These are phyloP conservation scores for Gastrolobium bilobum DNA, from an alignment of 306 rosid species.

Conservation along the genomic window DNA sequence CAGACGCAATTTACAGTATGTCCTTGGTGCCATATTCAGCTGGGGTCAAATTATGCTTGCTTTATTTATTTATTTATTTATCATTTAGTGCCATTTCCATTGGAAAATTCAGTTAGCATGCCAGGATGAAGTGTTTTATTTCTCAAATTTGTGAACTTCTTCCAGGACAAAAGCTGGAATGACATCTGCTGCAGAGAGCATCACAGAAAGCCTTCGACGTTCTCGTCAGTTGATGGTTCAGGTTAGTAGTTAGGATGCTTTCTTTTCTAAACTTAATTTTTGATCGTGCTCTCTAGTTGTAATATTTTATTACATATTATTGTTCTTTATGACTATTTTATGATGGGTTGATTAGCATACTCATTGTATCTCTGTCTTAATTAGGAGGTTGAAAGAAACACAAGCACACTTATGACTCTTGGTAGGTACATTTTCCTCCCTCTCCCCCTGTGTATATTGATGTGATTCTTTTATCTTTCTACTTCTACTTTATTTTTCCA, in stretches of 20 bases:
- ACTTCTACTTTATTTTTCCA: not conserved
- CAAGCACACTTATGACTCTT: slow-evolving; percentile 73
- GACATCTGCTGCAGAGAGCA: slow-evolving; percentile 96
- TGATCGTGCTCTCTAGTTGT: not conserved
- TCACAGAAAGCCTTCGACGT: slow-evolving; percentile 92
- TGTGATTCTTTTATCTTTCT: slow-evolving; percentile 18
- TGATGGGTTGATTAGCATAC: slow-evolving; percentile 12
- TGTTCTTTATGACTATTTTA: not conserved
- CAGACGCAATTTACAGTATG: slow-evolving; percentile 91
- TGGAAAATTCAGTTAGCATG: slow-evolving; percentile 24
- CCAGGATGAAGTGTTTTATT: slow-evolving; percentile 33
- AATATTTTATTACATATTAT: not conserved
- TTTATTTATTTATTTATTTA: slow-evolving; percentile 9
- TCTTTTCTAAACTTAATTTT: slow-evolving; percentile 12
- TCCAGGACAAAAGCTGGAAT: slow-evolving; percentile 92
- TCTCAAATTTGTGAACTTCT: slow-evolving; percentile 34
- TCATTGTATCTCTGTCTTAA: slow-evolving; percentile 40
- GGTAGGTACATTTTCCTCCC: slow-evolving; percentile 59
- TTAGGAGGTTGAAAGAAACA: slow-evolving; percentile 93
- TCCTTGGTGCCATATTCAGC: slow-evolving; percentile 31
- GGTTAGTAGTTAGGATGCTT: slow-evolving; percentile 54
- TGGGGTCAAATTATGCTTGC: not conserved
- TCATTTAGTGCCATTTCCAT: not conserved
- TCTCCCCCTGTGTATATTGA: slow-evolving; percentile 7
- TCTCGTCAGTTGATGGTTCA: slow-evolving; percentile 95